Evolutionary conservation across 768 basidiomycete species (phyloP).

Genomic region (Boletus patriciae): DNA sequence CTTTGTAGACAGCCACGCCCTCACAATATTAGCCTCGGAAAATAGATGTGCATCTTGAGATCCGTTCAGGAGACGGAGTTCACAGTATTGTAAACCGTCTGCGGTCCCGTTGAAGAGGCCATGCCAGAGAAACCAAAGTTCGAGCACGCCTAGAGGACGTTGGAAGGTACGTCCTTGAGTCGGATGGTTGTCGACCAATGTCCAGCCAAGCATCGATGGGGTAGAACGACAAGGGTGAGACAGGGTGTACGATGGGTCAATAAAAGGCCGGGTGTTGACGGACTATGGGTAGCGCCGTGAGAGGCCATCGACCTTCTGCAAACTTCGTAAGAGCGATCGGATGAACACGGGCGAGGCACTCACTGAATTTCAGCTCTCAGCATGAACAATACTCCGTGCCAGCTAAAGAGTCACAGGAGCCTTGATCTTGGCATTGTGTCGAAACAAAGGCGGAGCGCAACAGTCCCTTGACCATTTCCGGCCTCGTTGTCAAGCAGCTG

Average conservation of each 20-base stretch:
- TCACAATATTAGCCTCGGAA: conserved; percentile 36
- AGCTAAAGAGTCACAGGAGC: too few species aligned
- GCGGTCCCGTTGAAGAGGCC: conserved; percentile 43
- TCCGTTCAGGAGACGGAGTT: conserved; percentile 28
- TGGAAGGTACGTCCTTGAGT: conserved; percentile 21
- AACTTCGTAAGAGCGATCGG: too few species aligned
- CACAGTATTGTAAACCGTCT: conserved; percentile 39
- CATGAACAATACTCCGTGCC: too few species aligned
- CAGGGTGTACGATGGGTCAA: not conserved
- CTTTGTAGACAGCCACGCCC: conserved; percentile 50
- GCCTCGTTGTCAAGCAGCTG: conserved; percentile 51
- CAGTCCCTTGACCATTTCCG: conserved; percentile 3
- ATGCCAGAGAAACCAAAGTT: conserved; percentile 45
- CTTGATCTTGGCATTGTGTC: too few species aligned
- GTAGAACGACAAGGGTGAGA: not conserved
- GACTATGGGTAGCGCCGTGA: too few species aligned
- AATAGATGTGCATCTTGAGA: conserved; percentile 24
- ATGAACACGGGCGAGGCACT: too few species aligned
- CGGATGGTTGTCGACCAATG: conserved; percentile 3
- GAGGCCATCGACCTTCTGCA: too few species aligned
- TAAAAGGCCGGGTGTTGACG: not conserved
- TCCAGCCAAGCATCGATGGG: conserved; percentile 13
- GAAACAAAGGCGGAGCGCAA: too few species aligned
- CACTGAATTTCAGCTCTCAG: too few species aligned
- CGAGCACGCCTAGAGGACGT: conserved; percentile 42